Evolutionary conservation across 148 eudicot genomes (phyloP).

Genomic region (Vaccinium vitisidaea): DNA sequence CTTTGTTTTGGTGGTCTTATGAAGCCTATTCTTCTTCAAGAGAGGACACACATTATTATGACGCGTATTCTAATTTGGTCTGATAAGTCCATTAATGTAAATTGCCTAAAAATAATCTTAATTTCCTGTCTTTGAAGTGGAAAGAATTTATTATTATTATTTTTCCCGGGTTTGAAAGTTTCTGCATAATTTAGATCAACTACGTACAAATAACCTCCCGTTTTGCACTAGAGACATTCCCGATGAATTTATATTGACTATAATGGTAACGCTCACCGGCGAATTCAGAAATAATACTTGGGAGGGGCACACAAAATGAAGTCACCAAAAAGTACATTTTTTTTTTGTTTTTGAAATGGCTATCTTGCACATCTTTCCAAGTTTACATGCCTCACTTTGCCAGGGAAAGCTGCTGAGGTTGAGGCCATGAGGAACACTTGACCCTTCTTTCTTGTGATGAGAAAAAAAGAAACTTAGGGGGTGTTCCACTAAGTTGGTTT

Average conservation of each 20-base stretch:
- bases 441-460: background rate
- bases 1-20: background rate
- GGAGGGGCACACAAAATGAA: no score
- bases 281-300: no score
- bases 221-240: background rate
- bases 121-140: background rate
- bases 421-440: background rate
- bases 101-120: background rate
- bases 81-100: background rate
- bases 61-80: background rate
- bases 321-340: no score
- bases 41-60: background rate
- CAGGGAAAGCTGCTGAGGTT: conserved; percentile 9
- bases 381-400: conserved; percentile 6
- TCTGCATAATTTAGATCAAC: background rate
- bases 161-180: no score
- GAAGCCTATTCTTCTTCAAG: background rate
- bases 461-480: background rate
- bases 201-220: background rate
- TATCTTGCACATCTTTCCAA: background rate
- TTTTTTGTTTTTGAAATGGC: no score
- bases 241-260: background rate
- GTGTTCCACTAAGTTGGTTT: no score
- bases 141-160: no score
- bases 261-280: no score